Base-by-base conservation (phyloP, 768 basidiomycete genomes). In the Kwoniella europaea region DNA sequence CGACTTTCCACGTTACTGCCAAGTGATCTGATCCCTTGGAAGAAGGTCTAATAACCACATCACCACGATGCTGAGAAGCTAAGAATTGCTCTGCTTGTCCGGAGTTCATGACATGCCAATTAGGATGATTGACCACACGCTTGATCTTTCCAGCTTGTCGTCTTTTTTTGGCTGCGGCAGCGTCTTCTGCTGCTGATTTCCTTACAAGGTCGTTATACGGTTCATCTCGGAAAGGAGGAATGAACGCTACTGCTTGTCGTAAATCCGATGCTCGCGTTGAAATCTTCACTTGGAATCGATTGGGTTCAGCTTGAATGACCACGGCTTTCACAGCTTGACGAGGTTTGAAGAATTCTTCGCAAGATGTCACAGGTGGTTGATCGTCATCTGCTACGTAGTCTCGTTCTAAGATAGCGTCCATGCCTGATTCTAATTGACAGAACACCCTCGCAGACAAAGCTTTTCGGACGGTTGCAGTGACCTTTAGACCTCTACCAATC, bases 1-100 rank as follows among this genome's bases (percentile, higher is more conserved):
- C 96, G 2, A 99, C 94, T 85, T 98, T 99, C 97, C 97, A 99
- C 0, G 97, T 99, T 10, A 99, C 91, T 55, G 96, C 96, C 46
- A 99, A 86, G 85, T 98, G 97, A 76, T 97, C 89, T 46, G 87
- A 85, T 15, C 96, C 96, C 83, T 95, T 94, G 4, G 96, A 98
- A 18, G 94, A 96, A 0, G 97, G 97, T 56, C 97, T 87, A 73
- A 99, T 94, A 53, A 98, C 92, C 52, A 96, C 95, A 82, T 98
- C 97, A 10, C 97, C 97, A 20, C 93, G 89, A 76, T 94, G 93
- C 81, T 93, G 92, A 75, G 90, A 90, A 74, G 93, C 91, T 71
- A 99, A 86, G 80, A 91, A 92, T 44, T 89, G 87, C 84, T 98
- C 97, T 1, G 97, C 95, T 75, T 97, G 91, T 15, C 87, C 85